Conservation (phyloP, 2,329 filamentous ascomycete genomes). For the Verticillium klebahnii region DNA sequence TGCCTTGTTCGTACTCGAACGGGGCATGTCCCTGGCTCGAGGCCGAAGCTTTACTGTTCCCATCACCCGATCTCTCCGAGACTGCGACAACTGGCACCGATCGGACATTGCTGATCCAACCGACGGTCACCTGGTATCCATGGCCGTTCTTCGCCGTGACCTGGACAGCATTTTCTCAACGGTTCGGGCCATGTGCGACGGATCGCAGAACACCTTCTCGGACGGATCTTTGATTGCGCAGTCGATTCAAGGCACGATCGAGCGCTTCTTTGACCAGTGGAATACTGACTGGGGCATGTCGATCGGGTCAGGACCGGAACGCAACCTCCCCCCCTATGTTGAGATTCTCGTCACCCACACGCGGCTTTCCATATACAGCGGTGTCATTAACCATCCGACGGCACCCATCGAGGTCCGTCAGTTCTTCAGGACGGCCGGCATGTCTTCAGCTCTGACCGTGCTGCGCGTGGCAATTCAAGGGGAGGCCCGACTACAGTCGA, state of each 20-base stretch:
- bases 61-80: constrained; percentile 58
- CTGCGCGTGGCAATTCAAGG: constrained; percentile 70
- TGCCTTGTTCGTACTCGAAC: constrained; percentile 66
- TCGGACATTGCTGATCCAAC: constrained; percentile 59
- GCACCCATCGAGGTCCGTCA: constrained; percentile 66
- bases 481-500: constrained; percentile 63
- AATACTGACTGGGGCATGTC: constrained; percentile 56
- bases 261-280: constrained; percentile 63
- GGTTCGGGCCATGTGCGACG: constrained; percentile 56
- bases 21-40: constrained; percentile 67
- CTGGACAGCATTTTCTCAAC: constrained; percentile 53
- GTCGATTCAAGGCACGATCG: constrained; percentile 56
- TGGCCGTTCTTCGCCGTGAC: constrained; percentile 64
- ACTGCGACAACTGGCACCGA: constrained; percentile 66
- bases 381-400: constrained; percentile 70
- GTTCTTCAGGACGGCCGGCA: constrained; percentile 66
- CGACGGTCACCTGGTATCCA: constrained; percentile 67
- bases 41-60: constrained; percentile 66
- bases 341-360: constrained; percentile 72
- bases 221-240: constrained; percentile 50
- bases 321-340: constrained; percentile 64
- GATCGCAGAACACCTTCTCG: constrained; percentile 41
- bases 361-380: constrained; percentile 68
- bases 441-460: constrained; percentile 70
- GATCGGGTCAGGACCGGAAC: constrained; percentile 50